Evolutionary conservation across 2,329 filamentous ascomycete species (phyloP).

Genomic region (Ilyonectria destructans): DNA sequence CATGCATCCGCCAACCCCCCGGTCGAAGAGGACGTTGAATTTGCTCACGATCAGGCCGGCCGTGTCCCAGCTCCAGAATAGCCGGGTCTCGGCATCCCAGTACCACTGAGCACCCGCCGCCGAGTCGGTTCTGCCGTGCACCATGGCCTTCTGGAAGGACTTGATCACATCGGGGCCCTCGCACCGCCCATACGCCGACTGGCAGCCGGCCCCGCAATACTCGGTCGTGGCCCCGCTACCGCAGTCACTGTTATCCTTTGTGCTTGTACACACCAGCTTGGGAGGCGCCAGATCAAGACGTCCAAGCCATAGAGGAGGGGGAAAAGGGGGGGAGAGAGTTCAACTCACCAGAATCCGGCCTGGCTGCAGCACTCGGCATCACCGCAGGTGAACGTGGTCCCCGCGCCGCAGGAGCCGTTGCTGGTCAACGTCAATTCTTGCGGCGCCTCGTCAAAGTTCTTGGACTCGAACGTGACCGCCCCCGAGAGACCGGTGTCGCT

Average conservation of each 20-base stretch:
- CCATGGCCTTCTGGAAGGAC: conserved; percentile 60
- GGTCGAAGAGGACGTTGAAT: conserved; percentile 61
- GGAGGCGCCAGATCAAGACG: not conserved
- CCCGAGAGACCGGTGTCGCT: conserved; percentile 69
- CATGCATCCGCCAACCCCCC: conserved; percentile 66
- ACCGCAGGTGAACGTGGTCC: conserved; percentile 37
- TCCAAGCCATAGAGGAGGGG: not conserved
- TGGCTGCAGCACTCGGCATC: conserved; percentile 37
- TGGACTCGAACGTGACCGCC: conserved; percentile 58
- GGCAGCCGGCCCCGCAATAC: conserved; percentile 43
- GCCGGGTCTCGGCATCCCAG: conserved; percentile 61
- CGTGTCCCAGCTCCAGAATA: conserved; percentile 73
- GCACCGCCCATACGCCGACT: conserved; percentile 39
- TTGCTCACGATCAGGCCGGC: conserved; percentile 63
- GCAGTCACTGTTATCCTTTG: not conserved
- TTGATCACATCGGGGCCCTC: conserved; percentile 37
- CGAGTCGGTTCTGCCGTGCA: conserved; percentile 61
- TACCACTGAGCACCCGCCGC: conserved; percentile 70
- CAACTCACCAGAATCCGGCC: conserved; percentile 45
- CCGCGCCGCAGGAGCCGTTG: conserved; percentile 42
- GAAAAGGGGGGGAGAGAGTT: not conserved
- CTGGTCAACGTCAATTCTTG: conserved; percentile 38
- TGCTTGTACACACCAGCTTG: not conserved
- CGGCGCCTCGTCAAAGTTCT: conserved; percentile 46
- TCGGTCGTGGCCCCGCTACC: conserved; percentile 36